phyloP scores from a whole-genome alignment of 192 early-diverging fungal genomes.

The Gorgonomyces haynaldii region DNA sequence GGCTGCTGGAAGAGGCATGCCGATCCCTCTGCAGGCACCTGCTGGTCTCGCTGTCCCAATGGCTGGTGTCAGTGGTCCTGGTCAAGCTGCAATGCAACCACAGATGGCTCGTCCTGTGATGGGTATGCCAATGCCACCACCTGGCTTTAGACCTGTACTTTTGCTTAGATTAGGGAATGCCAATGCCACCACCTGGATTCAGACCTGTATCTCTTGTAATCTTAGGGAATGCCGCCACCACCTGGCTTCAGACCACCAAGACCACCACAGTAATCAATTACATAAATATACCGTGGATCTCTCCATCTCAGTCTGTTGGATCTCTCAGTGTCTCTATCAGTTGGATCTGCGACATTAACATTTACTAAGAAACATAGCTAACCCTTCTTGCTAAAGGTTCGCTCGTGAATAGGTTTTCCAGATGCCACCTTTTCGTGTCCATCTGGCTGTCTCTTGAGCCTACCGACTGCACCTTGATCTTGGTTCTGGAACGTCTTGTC shows the following conservation, averaged over 20 bases:
- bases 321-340: too few species aligned
- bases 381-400: too few species aligned
- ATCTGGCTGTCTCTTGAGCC: constrained; percentile 1
- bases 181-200: constrained; percentile 51
- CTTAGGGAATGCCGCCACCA: too few species aligned
- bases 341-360: too few species aligned
- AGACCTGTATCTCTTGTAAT: too few species aligned
- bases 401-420: too few species aligned
- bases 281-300: too few species aligned
- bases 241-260: too few species aligned
- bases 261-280: too few species aligned
- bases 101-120: constrained; percentile 10
- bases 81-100: constrained; percentile 79
- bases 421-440: too few species aligned
- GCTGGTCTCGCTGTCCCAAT: constrained; percentile 68
- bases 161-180: constrained; percentile 18
- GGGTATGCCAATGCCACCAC: constrained; percentile 42
- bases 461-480: constrained; percentile 7
- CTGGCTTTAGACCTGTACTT: constrained; percentile 40
- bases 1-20: constrained; percentile 66
- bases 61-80: constrained; percentile 92
- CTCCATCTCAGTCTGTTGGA: too few species aligned
- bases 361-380: too few species aligned
- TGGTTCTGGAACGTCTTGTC: constrained; percentile 9
- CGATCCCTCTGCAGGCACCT: constrained; percentile 15